A percentile compares a stretch with the other conserved stretches of the same genome.
These are phyloP conservation scores for Chytriomyces sp. DNA, from an alignment of 192 early-diverging fungal species.

Conservation along the genomic window DNA sequence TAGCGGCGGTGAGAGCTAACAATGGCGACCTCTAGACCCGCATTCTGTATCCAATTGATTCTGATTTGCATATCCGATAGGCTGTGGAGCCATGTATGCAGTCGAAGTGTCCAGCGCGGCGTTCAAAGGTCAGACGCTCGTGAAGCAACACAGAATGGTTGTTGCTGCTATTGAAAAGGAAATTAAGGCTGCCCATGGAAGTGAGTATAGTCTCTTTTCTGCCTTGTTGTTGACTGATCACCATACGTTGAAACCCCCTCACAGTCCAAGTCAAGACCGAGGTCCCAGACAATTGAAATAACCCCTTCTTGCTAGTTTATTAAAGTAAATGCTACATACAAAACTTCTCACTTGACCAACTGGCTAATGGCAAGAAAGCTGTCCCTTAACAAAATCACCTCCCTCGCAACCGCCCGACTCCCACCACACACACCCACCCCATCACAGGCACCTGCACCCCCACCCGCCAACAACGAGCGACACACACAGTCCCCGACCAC, in stretches of 20 bases:
- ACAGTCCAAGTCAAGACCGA: conserved; percentile 18
- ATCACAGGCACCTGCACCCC: not conserved
- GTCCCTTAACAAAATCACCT: not conserved
- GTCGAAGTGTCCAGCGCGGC: conserved; percentile 78
- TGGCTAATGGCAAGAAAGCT: not conserved
- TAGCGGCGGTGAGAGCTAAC: not conserved
- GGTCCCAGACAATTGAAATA: conserved; percentile 1
- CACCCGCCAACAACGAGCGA: not conserved
- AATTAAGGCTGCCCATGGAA: conserved; percentile 91
- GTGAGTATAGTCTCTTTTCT: not conserved
- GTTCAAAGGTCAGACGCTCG: conserved; percentile 75
- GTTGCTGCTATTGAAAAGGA: conserved; percentile 85
- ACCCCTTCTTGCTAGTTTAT: too few species aligned
- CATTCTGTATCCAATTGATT: not conserved
- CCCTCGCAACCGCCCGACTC: not conserved
- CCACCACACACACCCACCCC: not conserved
- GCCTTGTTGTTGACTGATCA: not conserved
- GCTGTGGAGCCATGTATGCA: conserved; percentile 98
- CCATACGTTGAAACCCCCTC: not conserved
- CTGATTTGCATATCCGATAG: conserved; percentile 51
- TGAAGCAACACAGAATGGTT: conserved; percentile 92
- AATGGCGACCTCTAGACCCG: not conserved
- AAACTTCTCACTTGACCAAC: not conserved
- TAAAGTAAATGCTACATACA: not conserved
- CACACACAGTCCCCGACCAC: not conserved